These are phyloP conservation scores for Ophiostoma sp. DNA, from an alignment of 2,329 filamentous ascomycete species.

Conservation along the genomic window DNA sequence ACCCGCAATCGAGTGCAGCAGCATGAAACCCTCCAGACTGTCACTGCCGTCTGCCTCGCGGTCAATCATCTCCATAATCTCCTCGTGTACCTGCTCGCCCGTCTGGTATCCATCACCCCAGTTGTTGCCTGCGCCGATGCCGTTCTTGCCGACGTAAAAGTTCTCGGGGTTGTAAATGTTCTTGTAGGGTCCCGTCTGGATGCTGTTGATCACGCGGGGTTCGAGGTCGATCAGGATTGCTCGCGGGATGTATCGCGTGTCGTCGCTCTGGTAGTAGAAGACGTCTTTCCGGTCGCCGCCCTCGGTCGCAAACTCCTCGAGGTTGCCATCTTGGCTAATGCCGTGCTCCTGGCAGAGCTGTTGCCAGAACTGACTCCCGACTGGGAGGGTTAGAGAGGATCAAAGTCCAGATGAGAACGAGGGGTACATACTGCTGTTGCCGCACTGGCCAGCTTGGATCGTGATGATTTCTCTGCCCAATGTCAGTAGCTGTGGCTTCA, in stretches of 20 bases:
- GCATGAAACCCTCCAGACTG: constrained; percentile 98
- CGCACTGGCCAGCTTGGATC: constrained; percentile 97
- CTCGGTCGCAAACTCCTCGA: constrained; percentile 96
- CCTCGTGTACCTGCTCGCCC: constrained; percentile 87
- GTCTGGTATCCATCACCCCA: constrained; percentile 97
- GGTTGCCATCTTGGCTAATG: constrained; percentile 94
- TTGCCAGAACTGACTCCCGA: constrained; percentile 98
- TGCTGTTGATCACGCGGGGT: constrained; percentile 86
- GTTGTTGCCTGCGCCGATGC: constrained; percentile 93
- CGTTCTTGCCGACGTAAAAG: constrained; percentile 94
- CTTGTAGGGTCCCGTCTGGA: constrained; percentile 90
- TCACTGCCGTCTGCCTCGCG: constrained; percentile 97
- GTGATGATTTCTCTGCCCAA: constrained; percentile 90
- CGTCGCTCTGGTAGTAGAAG: constrained; percentile 99
- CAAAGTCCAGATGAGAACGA: background rate
- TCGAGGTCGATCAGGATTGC: constrained; percentile 95
- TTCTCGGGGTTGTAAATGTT: constrained; percentile 99
- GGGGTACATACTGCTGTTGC: constrained; percentile 85
- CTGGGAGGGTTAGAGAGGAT: constrained; percentile 49
- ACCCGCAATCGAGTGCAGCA: constrained; percentile 95
- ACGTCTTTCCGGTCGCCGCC: constrained; percentile 98
- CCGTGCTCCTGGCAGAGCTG: constrained; percentile 97
- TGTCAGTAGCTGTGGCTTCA: background rate
- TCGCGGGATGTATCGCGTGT: constrained; percentile 95
- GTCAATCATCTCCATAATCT: constrained; percentile 99